phyloP scores from a whole-genome alignment of 1,139 yeast species.

The Yamadazyma atmosphaerica region DNA sequence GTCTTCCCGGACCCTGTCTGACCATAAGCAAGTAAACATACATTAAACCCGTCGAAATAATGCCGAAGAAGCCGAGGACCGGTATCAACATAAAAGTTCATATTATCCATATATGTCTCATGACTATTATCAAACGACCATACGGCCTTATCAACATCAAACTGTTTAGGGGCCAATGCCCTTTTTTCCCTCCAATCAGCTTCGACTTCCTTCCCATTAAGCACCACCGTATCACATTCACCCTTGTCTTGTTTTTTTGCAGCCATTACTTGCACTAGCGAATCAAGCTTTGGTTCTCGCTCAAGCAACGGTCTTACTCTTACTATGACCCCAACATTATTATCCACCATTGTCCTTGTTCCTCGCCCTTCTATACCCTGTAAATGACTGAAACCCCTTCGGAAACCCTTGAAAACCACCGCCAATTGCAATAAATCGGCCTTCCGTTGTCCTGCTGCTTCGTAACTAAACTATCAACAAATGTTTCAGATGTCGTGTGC shows the following conservation, averaged over 20 bases:
- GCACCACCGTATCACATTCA: slow-evolving; percentile 3
- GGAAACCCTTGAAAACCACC: no score
- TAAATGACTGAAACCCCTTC: no score
- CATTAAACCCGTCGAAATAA: slow-evolving; percentile 67
- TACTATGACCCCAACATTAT: slow-evolving; percentile 44
- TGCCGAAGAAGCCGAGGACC: slow-evolving; percentile 65
- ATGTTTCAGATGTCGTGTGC: no score
- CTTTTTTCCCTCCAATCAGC: slow-evolving; percentile 2
- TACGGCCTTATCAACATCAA: slow-evolving; percentile 57
- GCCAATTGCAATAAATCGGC: no score
- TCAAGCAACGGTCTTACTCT: slow-evolving; percentile 46
- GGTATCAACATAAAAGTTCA: slow-evolving; percentile 47
- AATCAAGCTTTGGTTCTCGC: slow-evolving; percentile 25
- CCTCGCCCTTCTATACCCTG: no score
- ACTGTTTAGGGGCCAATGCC: slow-evolving; percentile 19
- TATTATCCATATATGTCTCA: slow-evolving; percentile 46
- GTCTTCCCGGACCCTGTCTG: slow-evolving; percentile 79
- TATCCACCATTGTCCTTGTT: neutral
- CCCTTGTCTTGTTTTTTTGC: slow-evolving; percentile 1
- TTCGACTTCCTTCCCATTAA: slow-evolving; percentile 1
- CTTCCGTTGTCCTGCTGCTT: no score
- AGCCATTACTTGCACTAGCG: slow-evolving; percentile 11
- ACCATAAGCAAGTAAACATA: slow-evolving; percentile 76
- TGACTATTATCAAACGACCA: slow-evolving; percentile 51
- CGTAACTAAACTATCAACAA: no score